A percentile compares a stretch with the other conserved stretches of the same genome.
phyloP scores from a whole-genome alignment of 352 stramenopile species.

The Phytopythium cucurbitacearum region DNA sequence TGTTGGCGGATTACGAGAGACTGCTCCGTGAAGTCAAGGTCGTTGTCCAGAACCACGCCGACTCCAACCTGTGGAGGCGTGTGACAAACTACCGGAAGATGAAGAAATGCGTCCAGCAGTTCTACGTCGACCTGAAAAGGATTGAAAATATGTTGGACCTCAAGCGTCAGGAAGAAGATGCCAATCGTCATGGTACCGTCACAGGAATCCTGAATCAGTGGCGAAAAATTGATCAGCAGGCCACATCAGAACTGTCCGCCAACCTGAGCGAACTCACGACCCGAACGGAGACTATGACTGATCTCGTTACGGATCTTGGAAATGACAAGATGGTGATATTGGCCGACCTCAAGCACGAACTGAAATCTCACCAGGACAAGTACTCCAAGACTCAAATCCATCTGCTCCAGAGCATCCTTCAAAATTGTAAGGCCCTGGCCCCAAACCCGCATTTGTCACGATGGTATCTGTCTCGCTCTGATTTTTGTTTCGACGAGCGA shows the following conservation, averaged over 20 bases:
- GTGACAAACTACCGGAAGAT: constrained; percentile 9
- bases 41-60: constrained; percentile 8
- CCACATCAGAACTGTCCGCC: no score
- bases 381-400: constrained; percentile 6
- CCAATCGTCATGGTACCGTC: constrained; percentile 1
- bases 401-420: constrained; percentile 8
- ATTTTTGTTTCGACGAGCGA: constrained; percentile 11
- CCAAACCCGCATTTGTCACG: constrained; percentile 1
- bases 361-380: constrained; percentile 3
- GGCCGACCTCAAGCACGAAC: no score
- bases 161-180: constrained; percentile 2
- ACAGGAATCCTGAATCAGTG: background rate
- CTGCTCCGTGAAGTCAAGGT: constrained; percentile 6
- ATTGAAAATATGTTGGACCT: constrained; percentile 8
- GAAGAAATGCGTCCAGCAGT: constrained; percentile 11
- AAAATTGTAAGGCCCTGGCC: constrained; percentile 5
- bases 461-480: constrained; percentile 17
- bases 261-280: no score
- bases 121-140: constrained; percentile 9
- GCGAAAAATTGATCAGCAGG: constrained; percentile 1
- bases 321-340: no score
- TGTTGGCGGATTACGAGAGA: constrained; percentile 5
- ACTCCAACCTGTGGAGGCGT: constrained; percentile 3
- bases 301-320: no score
- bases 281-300: no score